A percentile compares a stretch with the other conserved stretches of the same genome.
Evolutionary conservation across 805 yeast genomes (phyloP).

Genomic region (Saccharomycopsis sp.): DNA sequence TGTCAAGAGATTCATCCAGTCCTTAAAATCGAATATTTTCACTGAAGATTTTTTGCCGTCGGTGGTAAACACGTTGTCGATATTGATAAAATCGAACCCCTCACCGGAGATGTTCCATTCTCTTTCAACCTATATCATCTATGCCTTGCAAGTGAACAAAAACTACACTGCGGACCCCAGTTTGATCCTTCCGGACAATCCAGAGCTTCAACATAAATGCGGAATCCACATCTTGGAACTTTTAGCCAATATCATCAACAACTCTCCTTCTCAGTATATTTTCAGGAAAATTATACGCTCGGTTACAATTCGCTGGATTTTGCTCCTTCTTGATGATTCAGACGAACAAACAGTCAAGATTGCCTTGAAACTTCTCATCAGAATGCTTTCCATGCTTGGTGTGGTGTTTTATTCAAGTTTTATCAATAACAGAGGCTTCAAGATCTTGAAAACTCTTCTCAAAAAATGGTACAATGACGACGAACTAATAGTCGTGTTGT

Average conservation of each 20-base stretch:
- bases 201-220: constrained; percentile 27
- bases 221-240: constrained; percentile 34
- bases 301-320: constrained; percentile 60
- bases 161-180: constrained; percentile 26
- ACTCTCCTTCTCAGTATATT: constrained; percentile 28
- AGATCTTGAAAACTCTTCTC: constrained; percentile 39
- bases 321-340: constrained; percentile 40
- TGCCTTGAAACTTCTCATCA: constrained; percentile 41
- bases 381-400: constrained; percentile 42
- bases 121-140: constrained; percentile 45
- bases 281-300: constrained; percentile 43
- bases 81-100: constrained; percentile 40
- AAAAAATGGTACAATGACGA: constrained; percentile 44
- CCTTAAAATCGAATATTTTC: constrained; percentile 28
- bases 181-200: constrained; percentile 28
- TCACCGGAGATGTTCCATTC: constrained; percentile 49
- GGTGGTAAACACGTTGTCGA: constrained; percentile 34
- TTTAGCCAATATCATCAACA: constrained; percentile 36
- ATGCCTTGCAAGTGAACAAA: constrained; percentile 35
- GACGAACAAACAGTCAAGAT: constrained; percentile 29
- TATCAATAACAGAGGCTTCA: constrained; percentile 45
- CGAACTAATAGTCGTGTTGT: constrained; percentile 31
- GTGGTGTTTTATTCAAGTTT: constrained; percentile 42
- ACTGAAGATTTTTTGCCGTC: constrained; percentile 32
- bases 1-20: constrained; percentile 29